phyloP scores from a whole-genome alignment of 83 land plant species.

The Thuja plicata region DNA sequence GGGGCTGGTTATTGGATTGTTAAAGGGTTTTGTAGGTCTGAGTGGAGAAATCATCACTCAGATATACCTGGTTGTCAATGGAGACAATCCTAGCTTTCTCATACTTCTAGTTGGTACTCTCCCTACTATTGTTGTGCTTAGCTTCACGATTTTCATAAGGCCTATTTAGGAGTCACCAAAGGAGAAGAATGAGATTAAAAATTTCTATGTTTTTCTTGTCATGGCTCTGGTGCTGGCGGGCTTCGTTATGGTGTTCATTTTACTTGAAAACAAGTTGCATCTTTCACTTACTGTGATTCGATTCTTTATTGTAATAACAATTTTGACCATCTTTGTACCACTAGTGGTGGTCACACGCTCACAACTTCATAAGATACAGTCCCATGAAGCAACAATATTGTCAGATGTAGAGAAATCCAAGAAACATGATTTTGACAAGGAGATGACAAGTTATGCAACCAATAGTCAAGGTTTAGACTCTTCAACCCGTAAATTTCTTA shows the following conservation, averaged over 20 bases:
- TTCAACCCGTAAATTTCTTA: neutral
- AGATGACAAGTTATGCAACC: neutral
- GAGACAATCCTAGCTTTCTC: neutral
- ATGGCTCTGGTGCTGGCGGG: slow-evolving; percentile 23
- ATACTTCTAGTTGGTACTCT: slow-evolving; percentile 20
- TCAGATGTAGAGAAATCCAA: neutral
- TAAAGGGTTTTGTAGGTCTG: slow-evolving; percentile 35
- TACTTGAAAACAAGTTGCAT: slow-evolving; percentile 11
- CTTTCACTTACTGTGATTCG: slow-evolving; percentile 5
- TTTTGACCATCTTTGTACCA: slow-evolving; percentile 2
- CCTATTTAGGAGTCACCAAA: neutral
- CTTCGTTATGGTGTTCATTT: slow-evolving; percentile 28
- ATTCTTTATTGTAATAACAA: slow-evolving; percentile 11
- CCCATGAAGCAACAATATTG: neutral
- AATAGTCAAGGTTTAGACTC: neutral
- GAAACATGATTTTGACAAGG: neutral
- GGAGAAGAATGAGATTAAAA: slow-evolving; percentile 14
- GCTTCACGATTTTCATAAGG: slow-evolving; percentile 15
- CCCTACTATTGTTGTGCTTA: slow-evolving; percentile 13
- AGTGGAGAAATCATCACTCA: slow-evolving; percentile 40
- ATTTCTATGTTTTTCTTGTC: slow-evolving; percentile 18
- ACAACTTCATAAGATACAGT: neutral
- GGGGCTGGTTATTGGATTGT: slow-evolving; percentile 32
- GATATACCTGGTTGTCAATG: slow-evolving; percentile 16
- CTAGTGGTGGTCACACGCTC: slow-evolving; percentile 1